phyloP scores from a whole-genome alignment of 2,329 filamentous ascomycete genomes.

The Nothopassalora personata region DNA sequence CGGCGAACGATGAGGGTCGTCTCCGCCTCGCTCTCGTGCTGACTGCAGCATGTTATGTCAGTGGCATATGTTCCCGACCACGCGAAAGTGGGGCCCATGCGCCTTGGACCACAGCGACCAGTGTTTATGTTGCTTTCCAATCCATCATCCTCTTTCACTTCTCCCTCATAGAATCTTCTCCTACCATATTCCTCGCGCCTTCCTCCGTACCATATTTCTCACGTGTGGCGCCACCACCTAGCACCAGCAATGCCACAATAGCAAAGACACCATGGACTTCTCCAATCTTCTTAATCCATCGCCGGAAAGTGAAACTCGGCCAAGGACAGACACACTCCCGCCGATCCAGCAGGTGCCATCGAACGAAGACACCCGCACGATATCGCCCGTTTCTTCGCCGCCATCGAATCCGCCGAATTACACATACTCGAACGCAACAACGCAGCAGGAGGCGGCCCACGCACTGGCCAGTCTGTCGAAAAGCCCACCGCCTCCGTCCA shows the following conservation, averaged over 20 bases:
- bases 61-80: neutral
- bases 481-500: constrained; percentile 21
- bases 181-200: neutral
- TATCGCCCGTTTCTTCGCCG: constrained; percentile 16
- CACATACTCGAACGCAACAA: constrained; percentile 25
- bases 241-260: constrained; percentile 14
- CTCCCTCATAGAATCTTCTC: neutral
- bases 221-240: neutral
- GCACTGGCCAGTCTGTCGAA: constrained; percentile 29
- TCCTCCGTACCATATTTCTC: neutral
- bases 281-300: constrained; percentile 34
- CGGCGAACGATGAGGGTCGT: neutral
- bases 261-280: neutral
- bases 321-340: constrained; percentile 22
- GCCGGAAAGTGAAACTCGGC: constrained; percentile 14
- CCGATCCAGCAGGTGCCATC: constrained; percentile 18
- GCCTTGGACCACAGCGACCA: neutral
- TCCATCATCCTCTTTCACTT: neutral
- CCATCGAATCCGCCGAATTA: constrained; percentile 12
- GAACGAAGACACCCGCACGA: constrained; percentile 15
- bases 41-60: neutral
- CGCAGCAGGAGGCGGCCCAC: constrained; percentile 36
- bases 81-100: neutral
- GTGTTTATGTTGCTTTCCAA: neutral
- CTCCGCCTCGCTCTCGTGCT: neutral